Evolutionary conservation across 73 alveolate genomes (phyloP), one percentile per base, ranked within the genome.

Genomic region (Paramecium bursaria): DNA sequence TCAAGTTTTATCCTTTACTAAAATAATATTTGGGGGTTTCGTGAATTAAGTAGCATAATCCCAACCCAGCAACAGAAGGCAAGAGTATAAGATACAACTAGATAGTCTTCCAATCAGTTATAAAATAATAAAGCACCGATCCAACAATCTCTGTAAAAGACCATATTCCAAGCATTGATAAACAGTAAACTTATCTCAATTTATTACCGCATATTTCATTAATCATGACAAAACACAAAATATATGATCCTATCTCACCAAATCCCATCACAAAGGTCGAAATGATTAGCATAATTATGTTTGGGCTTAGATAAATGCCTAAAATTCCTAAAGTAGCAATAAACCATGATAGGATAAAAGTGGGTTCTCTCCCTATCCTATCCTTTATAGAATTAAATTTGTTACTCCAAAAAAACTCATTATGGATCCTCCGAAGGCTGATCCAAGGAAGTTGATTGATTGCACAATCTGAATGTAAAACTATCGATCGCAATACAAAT

Each of bases 191-290:
- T 19, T 67, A 35, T 42, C 33, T 67, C 10, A 35, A 25, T 0
- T 31, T 42, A 42, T 17, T 31, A 19, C 82, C 82, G 11, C 82
- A 25, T 4, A 67, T 67, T 67, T 67, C 82, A 67, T 67, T 67
- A 35, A 67, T 67, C 11, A 67, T 3, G 42, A 67, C 82, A n/a
- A 57, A 57, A 0, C 33, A 39, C 55, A 67, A 30, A 2, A 67
- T 42, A 15, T 67, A 67, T 6, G 21, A 35, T 14, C 82, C 82
- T 39, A 67, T 46, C 14, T 33, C 17, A 15, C 22, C 26, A 47
- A 67, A 67, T 2, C 82, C 82, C 23, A 67, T 31, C 4, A 67
- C 9, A 17, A 67, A 67, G n/a, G 53, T 67, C 19, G 22, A 67
- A 30, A 42, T 39, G 1, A 67, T 67, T 4, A 67, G 39, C 44